Evolutionary conservation across 2,329 filamentous ascomycete species (phyloP), one percentile per base, ranked within the genome.

Genomic region (Scleromitrula shiraiana): DNA sequence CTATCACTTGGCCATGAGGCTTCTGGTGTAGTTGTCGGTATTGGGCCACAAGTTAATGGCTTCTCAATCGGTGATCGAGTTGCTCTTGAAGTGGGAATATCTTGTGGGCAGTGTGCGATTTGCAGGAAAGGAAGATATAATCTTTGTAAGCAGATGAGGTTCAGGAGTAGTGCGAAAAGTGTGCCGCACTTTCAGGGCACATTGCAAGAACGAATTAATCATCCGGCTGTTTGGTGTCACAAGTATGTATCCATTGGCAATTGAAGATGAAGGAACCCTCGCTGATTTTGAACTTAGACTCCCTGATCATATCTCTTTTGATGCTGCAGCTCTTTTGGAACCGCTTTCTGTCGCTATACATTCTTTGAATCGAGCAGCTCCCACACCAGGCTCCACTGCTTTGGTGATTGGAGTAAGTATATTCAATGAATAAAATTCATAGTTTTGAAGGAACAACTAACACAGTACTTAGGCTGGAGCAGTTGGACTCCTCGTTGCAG

Each of bases 71-170:
- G 77, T 17, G 77, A 81, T 59, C 67, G 76, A 35, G 77, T 80
- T 19, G 77, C 78, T 4, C 79, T 97, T 62, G 91, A 97, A 71
- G 90, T 91, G 53, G 94, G 95, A 68, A 80, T 96, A 59, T 88
- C 91, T 65, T 97, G 91, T 77, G 81, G 85, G 65, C 76, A 80
- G 63, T 96, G 90, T 75, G 86, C 90, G 67, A 87, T 88, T 36
- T 96, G 90, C 69, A 74, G 94, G 59, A 93, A 86, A 32, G 91
- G 91, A 44, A 83, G 88, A 57, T 82, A 81, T 60, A 82, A 82
- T 55, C 70, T 82, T 14, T 82, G 77, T 67, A 77, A 76, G 61
- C 73, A 71, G 61, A 72, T 82, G 71, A 71, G 73, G 36, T 82
- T 82, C 62, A 70, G 78, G 56, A 79, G 77, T 59, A 80, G 75